Evolutionary conservation across 2,329 filamentous ascomycete genomes (phyloP).

Genomic region (Westerdykella sp.): DNA sequence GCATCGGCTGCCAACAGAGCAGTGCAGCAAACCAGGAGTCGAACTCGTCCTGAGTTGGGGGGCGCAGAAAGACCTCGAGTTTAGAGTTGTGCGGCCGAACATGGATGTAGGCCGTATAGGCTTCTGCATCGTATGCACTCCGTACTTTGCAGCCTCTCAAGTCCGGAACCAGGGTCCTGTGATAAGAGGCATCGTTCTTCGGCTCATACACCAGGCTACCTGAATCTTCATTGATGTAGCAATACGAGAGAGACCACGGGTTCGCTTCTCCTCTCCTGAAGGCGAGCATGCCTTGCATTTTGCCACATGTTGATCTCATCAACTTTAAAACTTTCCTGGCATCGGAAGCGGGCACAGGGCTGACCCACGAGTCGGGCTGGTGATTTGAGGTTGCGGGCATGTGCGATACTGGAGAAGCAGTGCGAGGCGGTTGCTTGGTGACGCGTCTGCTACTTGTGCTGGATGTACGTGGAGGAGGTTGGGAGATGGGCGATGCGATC

Average conservation of each 20-base stretch:
- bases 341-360: constrained; percentile 53
- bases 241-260: constrained; percentile 64
- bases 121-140: constrained; percentile 43
- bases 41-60: constrained; percentile 58
- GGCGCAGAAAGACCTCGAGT: constrained; percentile 59
- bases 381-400: constrained; percentile 7
- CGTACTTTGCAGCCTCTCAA: constrained; percentile 67
- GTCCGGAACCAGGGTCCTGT: constrained; percentile 63
- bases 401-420: constrained; percentile 26
- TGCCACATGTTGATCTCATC: constrained; percentile 71
- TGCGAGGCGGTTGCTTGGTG: constrained; percentile 18
- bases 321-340: constrained; percentile 65
- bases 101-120: constrained; percentile 46
- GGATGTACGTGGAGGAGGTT: constrained; percentile 23
- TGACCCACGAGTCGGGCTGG: constrained; percentile 31
- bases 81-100: constrained; percentile 50
- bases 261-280: constrained; percentile 59
- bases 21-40: constrained; percentile 76
- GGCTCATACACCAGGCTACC: constrained; percentile 71
- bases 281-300: constrained; percentile 72
- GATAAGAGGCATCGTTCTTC: constrained; percentile 58
- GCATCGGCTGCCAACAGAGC: constrained; percentile 73
- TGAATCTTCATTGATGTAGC: constrained; percentile 70
- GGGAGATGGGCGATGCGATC: constrained; percentile 30
- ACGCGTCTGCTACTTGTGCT: constrained; percentile 27